Conservation (phyloP, 2,329 filamentous ascomycete genomes). For the Cladosporium halotolerans region DNA sequence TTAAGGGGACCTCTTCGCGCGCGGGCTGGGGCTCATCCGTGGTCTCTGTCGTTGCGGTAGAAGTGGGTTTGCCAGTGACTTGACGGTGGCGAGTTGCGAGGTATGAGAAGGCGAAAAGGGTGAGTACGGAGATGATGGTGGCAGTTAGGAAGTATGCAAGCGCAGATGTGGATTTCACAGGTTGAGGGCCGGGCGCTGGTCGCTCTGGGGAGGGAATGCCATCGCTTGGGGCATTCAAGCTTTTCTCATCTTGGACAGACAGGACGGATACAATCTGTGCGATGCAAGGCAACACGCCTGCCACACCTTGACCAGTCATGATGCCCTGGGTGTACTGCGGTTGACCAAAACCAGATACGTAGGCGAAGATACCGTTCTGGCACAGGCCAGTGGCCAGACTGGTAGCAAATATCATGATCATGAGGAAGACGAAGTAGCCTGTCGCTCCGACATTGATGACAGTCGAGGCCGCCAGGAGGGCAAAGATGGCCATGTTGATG, state of each 20-base stretch:
- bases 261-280: constrained; percentile 83
- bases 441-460: constrained; percentile 53
- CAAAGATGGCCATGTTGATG: constrained; percentile 72
- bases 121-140: constrained; percentile 63
- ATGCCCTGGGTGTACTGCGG: constrained; percentile 91
- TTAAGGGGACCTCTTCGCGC: constrained; percentile 52
- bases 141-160: constrained; percentile 90
- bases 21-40: constrained; percentile 29
- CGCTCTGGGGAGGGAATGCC: constrained; percentile 6
- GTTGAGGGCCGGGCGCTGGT: constrained; percentile 25
- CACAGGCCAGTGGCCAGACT: constrained; percentile 77
- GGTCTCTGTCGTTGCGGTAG: constrained; percentile 6
- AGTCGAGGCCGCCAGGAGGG: constrained; percentile 74
- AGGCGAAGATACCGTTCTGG: constrained; percentile 92
- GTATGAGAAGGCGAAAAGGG: constrained; percentile 68
- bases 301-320: constrained; percentile 89
- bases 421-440: constrained; percentile 72
- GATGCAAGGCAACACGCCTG: constrained; percentile 80
- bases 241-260: constrained; percentile 42
- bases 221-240: constrained; percentile 15
- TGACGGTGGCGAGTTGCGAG: constrained; percentile 48
- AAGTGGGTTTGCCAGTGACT: constrained; percentile 2
- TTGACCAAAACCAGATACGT: constrained; percentile 75
- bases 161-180: constrained; percentile 60
- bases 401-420: constrained; percentile 73